Percentiles rank a stretch among this genome's conserved stretches.
Evolutionary conservation across 2,329 filamentous ascomycete species (phyloP).

Genomic region (Epicoccum nigrum): DNA sequence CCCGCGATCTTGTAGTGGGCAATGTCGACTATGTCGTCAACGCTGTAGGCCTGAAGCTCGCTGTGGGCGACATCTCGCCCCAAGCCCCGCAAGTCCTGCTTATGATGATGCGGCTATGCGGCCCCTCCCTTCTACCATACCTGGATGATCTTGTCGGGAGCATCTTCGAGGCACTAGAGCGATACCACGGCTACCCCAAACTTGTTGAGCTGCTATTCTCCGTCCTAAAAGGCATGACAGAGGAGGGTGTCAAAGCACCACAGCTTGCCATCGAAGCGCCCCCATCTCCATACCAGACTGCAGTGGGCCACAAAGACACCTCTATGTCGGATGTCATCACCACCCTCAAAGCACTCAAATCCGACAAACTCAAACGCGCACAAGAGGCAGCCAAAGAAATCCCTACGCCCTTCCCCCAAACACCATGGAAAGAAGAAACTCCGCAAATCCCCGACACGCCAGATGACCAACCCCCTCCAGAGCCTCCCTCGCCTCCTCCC

Average conservation of each 20-base stretch:
- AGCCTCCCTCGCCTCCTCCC: conserved; percentile 59
- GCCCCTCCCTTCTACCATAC: conserved; percentile 80
- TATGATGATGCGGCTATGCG: conserved; percentile 93
- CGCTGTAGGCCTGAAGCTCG: conserved; percentile 84
- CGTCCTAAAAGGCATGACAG: conserved; percentile 81
- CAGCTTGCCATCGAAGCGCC: conserved; percentile 50
- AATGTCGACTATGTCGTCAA: conserved; percentile 98
- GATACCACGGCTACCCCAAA: conserved; percentile 88
- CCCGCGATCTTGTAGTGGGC: conserved; percentile 80
- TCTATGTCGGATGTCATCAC: conserved; percentile 30
- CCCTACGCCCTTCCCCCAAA: conserved; percentile 33
- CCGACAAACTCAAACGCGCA: conserved; percentile 30
- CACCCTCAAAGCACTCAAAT: conserved; percentile 46
- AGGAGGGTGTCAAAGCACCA: conserved; percentile 72
- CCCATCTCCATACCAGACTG: not conserved
- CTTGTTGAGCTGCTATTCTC: conserved; percentile 86
- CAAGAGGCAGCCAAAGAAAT: conserved; percentile 31
- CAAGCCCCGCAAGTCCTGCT: conserved; percentile 87
- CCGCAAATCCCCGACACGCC: conserved; percentile 43
- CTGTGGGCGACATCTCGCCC: conserved; percentile 89
- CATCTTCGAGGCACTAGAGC: conserved; percentile 91
- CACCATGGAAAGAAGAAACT: conserved; percentile 44
- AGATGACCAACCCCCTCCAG: conserved; percentile 34
- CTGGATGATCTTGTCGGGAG: conserved; percentile 89
- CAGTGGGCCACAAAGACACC: conserved; percentile 7